Percentiles rank a stretch among this genome's conserved stretches.
These are phyloP conservation scores for Podochytrium sp. DNA, from an alignment of 192 early-diverging fungal genomes.

Conservation along the genomic window DNA sequence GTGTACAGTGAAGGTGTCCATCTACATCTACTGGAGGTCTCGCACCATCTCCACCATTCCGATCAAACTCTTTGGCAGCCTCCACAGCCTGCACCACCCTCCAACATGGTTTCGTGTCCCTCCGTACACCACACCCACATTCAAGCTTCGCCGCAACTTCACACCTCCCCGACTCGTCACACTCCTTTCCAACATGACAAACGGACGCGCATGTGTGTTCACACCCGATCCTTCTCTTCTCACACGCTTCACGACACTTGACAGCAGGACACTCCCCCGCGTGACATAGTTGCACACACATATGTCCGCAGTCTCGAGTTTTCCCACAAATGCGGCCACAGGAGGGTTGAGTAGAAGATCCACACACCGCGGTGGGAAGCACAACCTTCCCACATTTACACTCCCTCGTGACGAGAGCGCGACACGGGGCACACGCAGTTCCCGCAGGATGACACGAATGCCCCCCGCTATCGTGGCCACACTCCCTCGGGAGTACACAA, in stretches of 20 bases:
- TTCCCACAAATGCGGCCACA: background rate
- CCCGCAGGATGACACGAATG: slow-evolving; percentile 9
- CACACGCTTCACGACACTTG: background rate
- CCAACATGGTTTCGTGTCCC: background rate
- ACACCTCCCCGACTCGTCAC: background rate
- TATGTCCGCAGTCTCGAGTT: background rate
- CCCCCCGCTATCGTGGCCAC: background rate
- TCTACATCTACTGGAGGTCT: slow-evolving; percentile 10
- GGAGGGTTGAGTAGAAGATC: background rate
- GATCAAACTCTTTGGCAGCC: background rate
- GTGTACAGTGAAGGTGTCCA: slow-evolving; percentile 7
- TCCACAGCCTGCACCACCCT: background rate
- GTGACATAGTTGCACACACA: slow-evolving; percentile 10
- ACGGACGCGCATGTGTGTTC: background rate
- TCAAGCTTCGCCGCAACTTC: background rate
- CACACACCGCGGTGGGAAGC: background rate
- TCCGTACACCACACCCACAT: background rate
- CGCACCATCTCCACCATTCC: too few species aligned
- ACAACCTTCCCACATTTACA: slow-evolving; percentile 8
- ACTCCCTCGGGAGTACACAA: background rate
- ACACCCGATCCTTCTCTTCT: background rate
- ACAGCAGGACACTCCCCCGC: background rate
- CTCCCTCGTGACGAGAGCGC: background rate
- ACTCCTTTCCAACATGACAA: background rate
- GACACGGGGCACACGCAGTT: slow-evolving; percentile 5